These are phyloP conservation scores for Incumbomyces lentus DNA, from an alignment of 2,329 filamentous ascomycete species.

Conservation along the genomic window DNA sequence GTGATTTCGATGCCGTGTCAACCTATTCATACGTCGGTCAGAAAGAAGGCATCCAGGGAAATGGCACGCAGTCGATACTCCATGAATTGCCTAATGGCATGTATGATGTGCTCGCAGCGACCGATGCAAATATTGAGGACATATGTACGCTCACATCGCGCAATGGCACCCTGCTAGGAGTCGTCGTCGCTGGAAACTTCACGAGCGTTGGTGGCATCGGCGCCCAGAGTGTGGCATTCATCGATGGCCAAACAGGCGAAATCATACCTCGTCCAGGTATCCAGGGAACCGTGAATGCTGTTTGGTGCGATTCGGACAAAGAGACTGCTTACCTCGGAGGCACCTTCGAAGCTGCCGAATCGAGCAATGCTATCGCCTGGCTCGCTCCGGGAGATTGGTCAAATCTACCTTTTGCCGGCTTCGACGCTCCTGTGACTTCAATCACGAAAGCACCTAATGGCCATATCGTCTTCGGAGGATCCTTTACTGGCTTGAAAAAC, in stretches of 20 bases:
- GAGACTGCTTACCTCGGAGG: conserved; percentile 87
- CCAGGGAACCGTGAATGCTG: conserved; percentile 67
- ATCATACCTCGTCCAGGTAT: conserved; percentile 71
- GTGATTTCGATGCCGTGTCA: conserved; percentile 85
- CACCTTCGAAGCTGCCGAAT: conserved; percentile 67
- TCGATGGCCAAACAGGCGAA: conserved; percentile 60
- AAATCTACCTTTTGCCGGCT: conserved; percentile 79
- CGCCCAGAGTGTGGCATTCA: conserved; percentile 69
- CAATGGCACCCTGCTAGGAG: conserved; percentile 57
- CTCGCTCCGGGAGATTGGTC: conserved; percentile 54
- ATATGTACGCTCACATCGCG: conserved; percentile 71
- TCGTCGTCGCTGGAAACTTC: conserved; percentile 90
- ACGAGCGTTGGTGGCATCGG: conserved; percentile 71
- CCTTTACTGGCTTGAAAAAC: conserved; percentile 81
- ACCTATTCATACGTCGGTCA: conserved; percentile 80
- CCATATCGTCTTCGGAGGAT: conserved; percentile 84
- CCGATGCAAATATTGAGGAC: conserved; percentile 74
- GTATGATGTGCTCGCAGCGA: conserved; percentile 61
- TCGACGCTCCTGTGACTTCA: conserved; percentile 83
- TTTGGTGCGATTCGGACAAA: conserved; percentile 69
- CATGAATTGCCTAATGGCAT: conserved; percentile 75
- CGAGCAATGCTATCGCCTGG: conserved; percentile 86
- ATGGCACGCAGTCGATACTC: conserved; percentile 73
- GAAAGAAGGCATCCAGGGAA: conserved; percentile 55
- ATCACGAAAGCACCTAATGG: conserved; percentile 72